Evolutionary conservation across 345 rosid species (phyloP).

Genomic region (Streptanthus diversifolius): DNA sequence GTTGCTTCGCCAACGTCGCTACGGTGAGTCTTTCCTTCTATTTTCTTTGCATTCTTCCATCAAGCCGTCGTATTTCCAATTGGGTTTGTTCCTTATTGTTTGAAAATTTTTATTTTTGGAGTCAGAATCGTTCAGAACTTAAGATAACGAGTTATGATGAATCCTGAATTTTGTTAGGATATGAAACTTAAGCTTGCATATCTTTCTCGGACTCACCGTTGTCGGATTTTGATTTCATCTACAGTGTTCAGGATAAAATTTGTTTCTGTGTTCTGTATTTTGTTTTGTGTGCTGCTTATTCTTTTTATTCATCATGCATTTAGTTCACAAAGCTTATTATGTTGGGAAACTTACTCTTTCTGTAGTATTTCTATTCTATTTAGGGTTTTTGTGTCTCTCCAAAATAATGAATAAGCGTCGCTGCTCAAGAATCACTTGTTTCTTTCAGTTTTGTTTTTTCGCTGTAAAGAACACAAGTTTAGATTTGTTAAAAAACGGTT

Average conservation of each 20-base stretch:
- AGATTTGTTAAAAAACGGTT: background rate
- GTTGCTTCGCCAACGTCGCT: conserved; percentile 18
- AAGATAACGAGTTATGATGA: background rate
- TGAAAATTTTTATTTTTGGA: background rate
- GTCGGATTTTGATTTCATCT: background rate
- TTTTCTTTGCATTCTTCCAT: background rate
- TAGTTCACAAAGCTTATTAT: background rate
- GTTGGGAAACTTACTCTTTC: background rate
- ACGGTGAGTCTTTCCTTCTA: conserved; percentile 7
- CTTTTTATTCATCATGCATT: background rate
- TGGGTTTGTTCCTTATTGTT: background rate
- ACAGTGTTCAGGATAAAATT: background rate
- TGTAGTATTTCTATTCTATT: background rate
- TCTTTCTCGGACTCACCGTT: background rate
- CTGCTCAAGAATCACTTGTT: background rate
- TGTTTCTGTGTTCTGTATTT: background rate
- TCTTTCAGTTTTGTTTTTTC: background rate
- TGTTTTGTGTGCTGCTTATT: background rate
- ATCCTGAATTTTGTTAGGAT: background rate
- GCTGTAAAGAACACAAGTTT: background rate
- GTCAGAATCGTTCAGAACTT: background rate
- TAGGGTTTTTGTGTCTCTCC: background rate
- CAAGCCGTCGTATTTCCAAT: background rate
- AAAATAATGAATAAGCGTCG: background rate
- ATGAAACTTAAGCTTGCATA: background rate